These are phyloP conservation scores for Cercospora janseana DNA, from an alignment of 2,329 filamentous ascomycete genomes.

Conservation along the genomic window DNA sequence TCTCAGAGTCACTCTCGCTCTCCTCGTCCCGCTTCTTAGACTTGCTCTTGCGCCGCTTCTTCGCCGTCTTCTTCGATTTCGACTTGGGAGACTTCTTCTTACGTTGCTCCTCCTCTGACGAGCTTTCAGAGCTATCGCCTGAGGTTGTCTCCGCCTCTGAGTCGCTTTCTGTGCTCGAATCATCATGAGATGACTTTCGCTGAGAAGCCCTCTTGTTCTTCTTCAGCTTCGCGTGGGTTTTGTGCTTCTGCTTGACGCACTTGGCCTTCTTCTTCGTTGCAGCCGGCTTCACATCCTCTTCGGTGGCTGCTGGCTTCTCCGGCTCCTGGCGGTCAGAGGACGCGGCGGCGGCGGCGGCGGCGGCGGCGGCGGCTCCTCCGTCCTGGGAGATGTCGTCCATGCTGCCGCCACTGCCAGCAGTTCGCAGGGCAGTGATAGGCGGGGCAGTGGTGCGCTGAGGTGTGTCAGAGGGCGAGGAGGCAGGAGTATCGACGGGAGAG, in stretches of 20 bases:
- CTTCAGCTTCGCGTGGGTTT: slow-evolving; percentile 24
- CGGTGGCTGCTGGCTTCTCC: slow-evolving; percentile 15
- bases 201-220: slow-evolving; percentile 23
- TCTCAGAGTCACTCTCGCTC: slow-evolving; percentile 19
- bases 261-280: slow-evolving; percentile 28
- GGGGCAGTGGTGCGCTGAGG: slow-evolving; percentile 20
- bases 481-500: slow-evolving; percentile 27
- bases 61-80: slow-evolving; percentile 27
- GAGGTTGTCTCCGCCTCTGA: slow-evolving; percentile 20
- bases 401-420: slow-evolving; percentile 24
- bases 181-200: slow-evolving; percentile 25
- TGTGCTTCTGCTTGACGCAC: slow-evolving; percentile 28
- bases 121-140: slow-evolving; percentile 25
- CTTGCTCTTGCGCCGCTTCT: slow-evolving; percentile 29
- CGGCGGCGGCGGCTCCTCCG: slow-evolving; percentile 19
- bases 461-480: slow-evolving; percentile 31
- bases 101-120: slow-evolving; percentile 26
- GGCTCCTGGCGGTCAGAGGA: slow-evolving; percentile 16
- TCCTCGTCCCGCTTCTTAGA: slow-evolving; percentile 23
- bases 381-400: slow-evolving; percentile 32
- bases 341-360: slow-evolving; percentile 20
- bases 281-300: slow-evolving; percentile 17
- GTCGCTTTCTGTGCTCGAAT: slow-evolving; percentile 24
- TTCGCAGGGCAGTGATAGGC: slow-evolving; percentile 22
- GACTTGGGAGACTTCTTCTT: slow-evolving; percentile 28